Base-by-base conservation (phyloP, 2,329 filamentous ascomycete species). In the Trichoderma semiorbis region DNA sequence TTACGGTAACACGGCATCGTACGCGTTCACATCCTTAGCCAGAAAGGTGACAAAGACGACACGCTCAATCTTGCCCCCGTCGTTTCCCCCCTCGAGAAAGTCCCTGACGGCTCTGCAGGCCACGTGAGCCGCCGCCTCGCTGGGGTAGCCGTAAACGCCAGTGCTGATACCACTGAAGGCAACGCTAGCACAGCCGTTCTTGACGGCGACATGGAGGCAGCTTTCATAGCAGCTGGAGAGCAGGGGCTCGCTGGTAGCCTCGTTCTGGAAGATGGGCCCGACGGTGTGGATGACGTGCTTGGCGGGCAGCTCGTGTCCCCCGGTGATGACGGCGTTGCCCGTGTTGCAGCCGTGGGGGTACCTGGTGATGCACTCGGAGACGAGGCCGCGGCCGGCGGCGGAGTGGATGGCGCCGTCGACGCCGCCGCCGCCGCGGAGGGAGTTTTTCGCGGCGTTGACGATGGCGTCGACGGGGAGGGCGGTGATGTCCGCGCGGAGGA, bases 161-260 rank as follows among this genome's bases (percentile, higher is more conserved):
- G 95, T 98, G 78, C 94, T 97, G 72, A 98, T 87, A 24, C 90
- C 91, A 53, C 91, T 90, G 76, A 99, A 98, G 0, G 93, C 96
- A 70, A 98, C 86, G 60, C 88, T 93, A 78, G 86, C 88, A 77
- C 93, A 87, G 1, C 85, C 86, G 69, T 91, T 86, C 66, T 89
- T 81, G 0, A 89, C 90, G 0, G 94, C 94, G n/a, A 97, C 79
- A 76, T 92, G 83, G 72, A 98, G 81, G 75, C 90, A 92, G 55
- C 84, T 88, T 8, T 84, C 84, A 79, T 99, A 99, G 83, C 94
- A 91, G 64, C 83, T 81, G 18, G 79, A 78, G 28, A 92, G 82
- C 57, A 92, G 75, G 78, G 81, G 72, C 83, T 86, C 79, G 68
- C 84, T 84, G 12, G 78, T 80, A 24, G 83, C 78, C 7, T 65